A percentile compares a stretch with the other conserved stretches of the same genome.
Conservation (phyloP, 2,329 filamentous ascomycete genomes). For the Cercospora nicotianae region DNA sequence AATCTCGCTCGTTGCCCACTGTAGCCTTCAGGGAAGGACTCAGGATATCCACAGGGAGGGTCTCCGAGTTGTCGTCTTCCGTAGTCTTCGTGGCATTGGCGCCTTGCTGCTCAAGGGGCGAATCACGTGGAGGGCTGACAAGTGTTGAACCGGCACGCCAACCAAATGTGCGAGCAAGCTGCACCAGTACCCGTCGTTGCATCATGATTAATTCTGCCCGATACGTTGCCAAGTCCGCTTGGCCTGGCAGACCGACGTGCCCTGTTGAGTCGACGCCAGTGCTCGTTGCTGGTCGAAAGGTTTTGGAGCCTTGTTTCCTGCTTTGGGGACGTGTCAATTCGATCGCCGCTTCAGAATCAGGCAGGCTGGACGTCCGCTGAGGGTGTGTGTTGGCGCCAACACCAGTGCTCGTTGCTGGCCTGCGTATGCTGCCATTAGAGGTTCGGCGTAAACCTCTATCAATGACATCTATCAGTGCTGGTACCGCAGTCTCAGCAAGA, state of each 20-base stretch:
- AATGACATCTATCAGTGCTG: slow-evolving; percentile 31
- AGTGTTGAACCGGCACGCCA: slow-evolving; percentile 76
- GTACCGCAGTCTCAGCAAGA: slow-evolving; percentile 63
- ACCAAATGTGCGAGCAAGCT: slow-evolving; percentile 66
- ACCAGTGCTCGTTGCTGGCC: slow-evolving; percentile 32
- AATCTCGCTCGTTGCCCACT: slow-evolving; percentile 41
- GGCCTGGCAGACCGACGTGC: slow-evolving; percentile 44
- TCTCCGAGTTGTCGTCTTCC: neutral
- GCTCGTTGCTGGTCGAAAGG: slow-evolving; percentile 24
- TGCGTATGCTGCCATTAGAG: slow-evolving; percentile 25
- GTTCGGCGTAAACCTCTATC: slow-evolving; percentile 14
- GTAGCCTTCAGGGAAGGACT: slow-evolving; percentile 36
- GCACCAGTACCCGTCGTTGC: slow-evolving; percentile 75
- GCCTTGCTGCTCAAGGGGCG: slow-evolving; percentile 42
- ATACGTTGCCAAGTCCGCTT: slow-evolving; percentile 78
- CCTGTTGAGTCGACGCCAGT: slow-evolving; percentile 20
- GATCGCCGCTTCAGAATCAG: slow-evolving; percentile 13
- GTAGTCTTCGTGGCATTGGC: slow-evolving; percentile 29
- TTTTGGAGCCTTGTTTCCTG: slow-evolving; percentile 9
- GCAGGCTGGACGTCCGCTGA: slow-evolving; percentile 34
- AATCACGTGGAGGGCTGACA: slow-evolving; percentile 24
- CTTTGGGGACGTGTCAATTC: slow-evolving; percentile 17
- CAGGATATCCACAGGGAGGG: slow-evolving; percentile 11
- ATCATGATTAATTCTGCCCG: slow-evolving; percentile 80
- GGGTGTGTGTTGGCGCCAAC: slow-evolving; percentile 38